A percentile compares a stretch with the other conserved stretches of the same genome.
phyloP scores from a whole-genome alignment of 2,329 filamentous ascomycete species.

The Calycina herbarum region DNA sequence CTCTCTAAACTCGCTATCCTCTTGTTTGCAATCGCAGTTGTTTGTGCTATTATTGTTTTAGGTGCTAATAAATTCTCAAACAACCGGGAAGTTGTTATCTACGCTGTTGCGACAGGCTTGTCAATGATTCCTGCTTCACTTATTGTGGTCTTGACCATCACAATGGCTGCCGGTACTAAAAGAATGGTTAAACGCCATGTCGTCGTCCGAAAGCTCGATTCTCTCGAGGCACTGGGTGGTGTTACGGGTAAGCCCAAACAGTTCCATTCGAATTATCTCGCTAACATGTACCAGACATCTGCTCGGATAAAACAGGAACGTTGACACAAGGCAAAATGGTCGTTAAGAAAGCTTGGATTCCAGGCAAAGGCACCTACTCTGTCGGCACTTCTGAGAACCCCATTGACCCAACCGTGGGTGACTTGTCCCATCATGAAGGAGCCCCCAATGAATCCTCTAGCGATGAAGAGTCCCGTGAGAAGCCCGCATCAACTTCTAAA shows the following conservation, averaged over 20 bases:
- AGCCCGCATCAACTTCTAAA: too few relatives aligned
- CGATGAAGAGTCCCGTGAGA: too few relatives aligned
- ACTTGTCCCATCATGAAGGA: too few relatives aligned
- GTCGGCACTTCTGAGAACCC: constrained; percentile 52
- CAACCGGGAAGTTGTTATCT: constrained; percentile 59
- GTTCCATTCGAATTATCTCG: background rate
- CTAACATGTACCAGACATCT: background rate
- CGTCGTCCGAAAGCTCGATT: constrained; percentile 64
- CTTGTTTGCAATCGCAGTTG: constrained; percentile 61
- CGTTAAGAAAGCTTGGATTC: constrained; percentile 60
- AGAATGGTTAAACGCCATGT: constrained; percentile 65
- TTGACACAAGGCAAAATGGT: constrained; percentile 53
- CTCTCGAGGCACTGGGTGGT: constrained; percentile 67
- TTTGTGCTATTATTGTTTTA: constrained; percentile 66
- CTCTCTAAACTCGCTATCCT: constrained; percentile 64
- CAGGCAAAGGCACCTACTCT: constrained; percentile 51
- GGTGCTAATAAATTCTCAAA: constrained; percentile 55
- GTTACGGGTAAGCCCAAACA: constrained; percentile 48
- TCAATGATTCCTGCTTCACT: constrained; percentile 68
- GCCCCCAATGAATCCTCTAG: too few relatives aligned
- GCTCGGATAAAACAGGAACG: constrained; percentile 63
- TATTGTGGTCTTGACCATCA: constrained; percentile 70
- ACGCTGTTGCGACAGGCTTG: constrained; percentile 59
- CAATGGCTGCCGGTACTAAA: constrained; percentile 63
- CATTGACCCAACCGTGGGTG: constrained; percentile 55